Base-by-base conservation (phyloP, 805 yeast species). In the Pichia insulana region DNA sequence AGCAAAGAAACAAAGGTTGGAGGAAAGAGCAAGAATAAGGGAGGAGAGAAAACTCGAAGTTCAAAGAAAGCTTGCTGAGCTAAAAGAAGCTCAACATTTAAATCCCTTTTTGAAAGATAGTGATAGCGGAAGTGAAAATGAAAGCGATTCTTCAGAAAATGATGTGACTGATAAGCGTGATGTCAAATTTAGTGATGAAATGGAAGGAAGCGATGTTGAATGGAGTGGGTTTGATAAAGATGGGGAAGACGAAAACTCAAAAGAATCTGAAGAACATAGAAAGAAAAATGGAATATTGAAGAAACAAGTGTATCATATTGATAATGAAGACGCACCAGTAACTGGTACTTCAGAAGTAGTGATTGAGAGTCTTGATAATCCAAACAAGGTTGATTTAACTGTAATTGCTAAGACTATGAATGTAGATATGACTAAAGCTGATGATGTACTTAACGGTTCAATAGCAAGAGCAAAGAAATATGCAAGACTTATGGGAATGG, bases 401-500 rank as follows among this genome's bases (percentile, higher is more conserved):
- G 63, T 64, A 7, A 47, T 69, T 19, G 81, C 95, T 7, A 73
- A 75, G 40, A 65, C 76, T 33, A 83, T 84, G 55, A 73, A 73
- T 55, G 97, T 90, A 20, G 78, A 86, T 52, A 64, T 89, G 50
- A 68, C 69, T 13, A 73, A 75, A 54, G 73, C 90, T 7, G 76
- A 81, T 39, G 76, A 79, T 48, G 77, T 90, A 1, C 65, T 90
- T 45, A 78, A 83, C 35, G 73, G 78, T 47, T 80, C 95, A 40
- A 78, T 90, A 39, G 71, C 75, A 39, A 71, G 85, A 55, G 97
- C 97, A 2, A 77, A 81, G 53, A 77, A 84, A 57, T 88, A 90
- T 54, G 97, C 96, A 1, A 75, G 74, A 50, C 59, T 76, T 49
- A 63, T 81, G 50, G 78, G 84, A 15, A 73, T 70, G 50, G 61